Percentiles rank a stretch among this genome's conserved stretches.
Evolutionary conservation across 1,139 yeast species (phyloP).

Genomic region (Nakaseomyces sp.): DNA sequence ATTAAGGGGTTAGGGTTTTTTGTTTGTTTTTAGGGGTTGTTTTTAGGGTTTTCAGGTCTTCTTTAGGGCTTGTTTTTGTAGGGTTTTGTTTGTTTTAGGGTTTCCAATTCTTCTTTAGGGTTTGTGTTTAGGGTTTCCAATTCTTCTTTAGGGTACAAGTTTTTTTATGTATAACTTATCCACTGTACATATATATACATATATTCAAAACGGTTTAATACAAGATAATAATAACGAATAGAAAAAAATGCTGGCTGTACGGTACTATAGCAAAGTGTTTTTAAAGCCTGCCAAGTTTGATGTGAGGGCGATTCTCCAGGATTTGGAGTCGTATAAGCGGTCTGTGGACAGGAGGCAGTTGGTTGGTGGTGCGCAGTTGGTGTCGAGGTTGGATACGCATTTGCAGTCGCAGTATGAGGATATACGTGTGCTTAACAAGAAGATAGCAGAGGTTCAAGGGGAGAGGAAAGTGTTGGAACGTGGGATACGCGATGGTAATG

Average conservation of each 20-base stretch:
- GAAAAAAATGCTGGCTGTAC: not conserved
- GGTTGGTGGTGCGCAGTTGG: constrained; percentile 23
- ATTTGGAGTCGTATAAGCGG: constrained; percentile 35
- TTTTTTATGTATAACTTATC: too few relatives aligned
- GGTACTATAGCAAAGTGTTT: not conserved
- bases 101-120: too few relatives aligned
- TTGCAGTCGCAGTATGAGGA: constrained; percentile 26
- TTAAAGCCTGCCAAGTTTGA: constrained; percentile 41
- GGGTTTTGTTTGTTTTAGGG: too few relatives aligned
- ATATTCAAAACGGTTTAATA: too few relatives aligned
- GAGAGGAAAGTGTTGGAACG: constrained; percentile 28
- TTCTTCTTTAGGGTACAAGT: too few relatives aligned
- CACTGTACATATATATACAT: too few relatives aligned
- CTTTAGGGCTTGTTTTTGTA: too few relatives aligned
- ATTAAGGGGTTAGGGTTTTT: too few relatives aligned
- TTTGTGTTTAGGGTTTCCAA: too few relatives aligned
- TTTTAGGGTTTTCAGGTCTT: too few relatives aligned
- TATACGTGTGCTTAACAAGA: constrained; percentile 17
- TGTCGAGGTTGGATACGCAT: constrained; percentile 31
- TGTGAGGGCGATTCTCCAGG: constrained; percentile 38
- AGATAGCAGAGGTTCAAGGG: constrained; percentile 26
- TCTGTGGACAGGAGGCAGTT: constrained; percentile 43
- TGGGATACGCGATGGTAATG: not conserved
- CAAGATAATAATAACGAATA: not conserved
- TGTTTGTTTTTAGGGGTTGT: too few relatives aligned